Evolutionary conservation across 345 rosid species (phyloP).

Genomic region (Firmiana major): DNA sequence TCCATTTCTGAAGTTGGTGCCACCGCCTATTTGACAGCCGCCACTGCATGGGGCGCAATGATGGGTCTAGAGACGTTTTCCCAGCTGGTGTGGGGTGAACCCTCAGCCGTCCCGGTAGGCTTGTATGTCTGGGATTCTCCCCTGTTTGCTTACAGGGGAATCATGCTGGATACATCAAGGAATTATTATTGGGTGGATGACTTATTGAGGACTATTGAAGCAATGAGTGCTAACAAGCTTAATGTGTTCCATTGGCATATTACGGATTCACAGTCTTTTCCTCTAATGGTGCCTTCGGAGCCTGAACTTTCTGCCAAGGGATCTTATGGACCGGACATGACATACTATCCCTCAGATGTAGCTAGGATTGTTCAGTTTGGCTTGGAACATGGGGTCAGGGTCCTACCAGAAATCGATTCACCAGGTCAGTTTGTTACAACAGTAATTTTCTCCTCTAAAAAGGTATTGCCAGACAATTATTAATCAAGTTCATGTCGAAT

Average conservation of each 20-base stretch:
- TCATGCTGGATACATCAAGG: conserved; percentile 76
- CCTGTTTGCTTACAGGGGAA: conserved; percentile 63
- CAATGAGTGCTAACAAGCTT: conserved; percentile 76
- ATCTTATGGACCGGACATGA: conserved; percentile 59
- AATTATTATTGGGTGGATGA: conserved; percentile 69
- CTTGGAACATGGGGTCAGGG: conserved; percentile 73
- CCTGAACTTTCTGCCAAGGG: conserved; percentile 72
- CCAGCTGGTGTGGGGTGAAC: conserved; percentile 71
- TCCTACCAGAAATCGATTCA: conserved; percentile 77
- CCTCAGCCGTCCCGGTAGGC: conserved; percentile 43
- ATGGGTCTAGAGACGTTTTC: conserved; percentile 87
- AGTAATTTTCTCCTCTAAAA: not conserved
- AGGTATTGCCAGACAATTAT: not conserved
- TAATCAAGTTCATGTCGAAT: too few relatives aligned
- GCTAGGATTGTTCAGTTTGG: conserved; percentile 54
- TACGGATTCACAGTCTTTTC: conserved; percentile 83
- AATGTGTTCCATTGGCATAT: conserved; percentile 95
- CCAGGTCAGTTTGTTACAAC: conserved; percentile 50
- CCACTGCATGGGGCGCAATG: conserved; percentile 83
- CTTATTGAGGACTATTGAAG: conserved; percentile 55
- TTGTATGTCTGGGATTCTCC: conserved; percentile 55
- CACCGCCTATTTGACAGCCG: conserved; percentile 40
- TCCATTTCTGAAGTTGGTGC: conserved; percentile 33
- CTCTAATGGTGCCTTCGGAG: conserved; percentile 69
- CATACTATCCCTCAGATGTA: conserved; percentile 57